Evolutionary conservation across 2,329 filamentous ascomycete species (phyloP).

Genomic region (Alternaria consortialis): DNA sequence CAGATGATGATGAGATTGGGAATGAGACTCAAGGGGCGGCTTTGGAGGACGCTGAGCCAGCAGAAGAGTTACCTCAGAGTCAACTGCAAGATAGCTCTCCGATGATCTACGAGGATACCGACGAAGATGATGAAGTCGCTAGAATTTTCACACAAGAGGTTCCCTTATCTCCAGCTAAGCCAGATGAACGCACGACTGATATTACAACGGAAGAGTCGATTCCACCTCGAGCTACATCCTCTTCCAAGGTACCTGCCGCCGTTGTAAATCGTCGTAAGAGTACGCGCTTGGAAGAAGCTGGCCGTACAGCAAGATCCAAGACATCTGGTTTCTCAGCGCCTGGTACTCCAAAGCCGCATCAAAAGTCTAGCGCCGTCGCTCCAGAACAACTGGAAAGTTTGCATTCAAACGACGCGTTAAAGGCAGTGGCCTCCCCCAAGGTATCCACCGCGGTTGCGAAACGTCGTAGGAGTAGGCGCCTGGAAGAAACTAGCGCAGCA

Average conservation of each 20-base stretch:
- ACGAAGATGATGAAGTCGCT: constrained; percentile 3
- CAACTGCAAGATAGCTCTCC: too few species aligned
- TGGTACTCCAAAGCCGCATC: neutral
- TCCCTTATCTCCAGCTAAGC: too few species aligned
- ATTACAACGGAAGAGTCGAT: neutral
- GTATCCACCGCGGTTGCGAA: neutral
- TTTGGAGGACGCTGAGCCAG: too few species aligned
- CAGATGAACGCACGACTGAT: neutral
- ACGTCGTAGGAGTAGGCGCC: neutral
- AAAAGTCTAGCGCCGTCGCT: neutral
- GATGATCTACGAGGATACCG: neutral
- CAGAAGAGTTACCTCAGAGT: too few species aligned
- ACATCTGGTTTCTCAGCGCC: neutral
- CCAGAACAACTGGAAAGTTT: neutral
- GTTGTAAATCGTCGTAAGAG: neutral
- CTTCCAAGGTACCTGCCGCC: neutral
- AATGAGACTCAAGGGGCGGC: too few species aligned
- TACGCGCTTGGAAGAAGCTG: neutral
- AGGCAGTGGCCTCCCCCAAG: neutral
- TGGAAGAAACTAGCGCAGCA: neutral
- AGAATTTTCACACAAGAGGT: neutral
- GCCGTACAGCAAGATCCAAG: neutral
- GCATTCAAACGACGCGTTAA: neutral
- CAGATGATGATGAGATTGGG: too few species aligned
- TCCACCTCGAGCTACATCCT: neutral